A percentile compares a stretch with the other conserved stretches of the same genome.
phyloP scores from a whole-genome alignment of 306 rosid genomes.

The Sicyos edulis region DNA sequence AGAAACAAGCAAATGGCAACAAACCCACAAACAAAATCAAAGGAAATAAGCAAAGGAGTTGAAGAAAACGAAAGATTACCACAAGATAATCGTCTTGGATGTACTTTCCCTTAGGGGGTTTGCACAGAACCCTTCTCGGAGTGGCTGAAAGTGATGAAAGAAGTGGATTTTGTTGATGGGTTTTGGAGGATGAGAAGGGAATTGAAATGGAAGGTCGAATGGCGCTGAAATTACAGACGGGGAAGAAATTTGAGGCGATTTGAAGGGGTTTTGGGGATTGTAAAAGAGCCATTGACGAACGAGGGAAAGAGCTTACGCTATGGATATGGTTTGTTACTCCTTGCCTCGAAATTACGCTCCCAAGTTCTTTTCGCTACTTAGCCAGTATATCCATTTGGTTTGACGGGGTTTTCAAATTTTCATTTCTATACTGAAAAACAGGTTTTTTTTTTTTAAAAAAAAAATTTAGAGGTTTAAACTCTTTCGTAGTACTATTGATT shows the following conservation, averaged over 20 bases:
- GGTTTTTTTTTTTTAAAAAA: no score
- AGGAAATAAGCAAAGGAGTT: not conserved
- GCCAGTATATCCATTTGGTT: not conserved
- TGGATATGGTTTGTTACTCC: constrained; percentile 5
- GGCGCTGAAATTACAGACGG: constrained; percentile 27
- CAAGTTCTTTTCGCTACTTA: not conserved
- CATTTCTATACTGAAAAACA: no score
- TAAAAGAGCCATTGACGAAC: constrained; percentile 41
- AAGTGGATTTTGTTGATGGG: constrained; percentile 44
- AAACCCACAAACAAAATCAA: not conserved
- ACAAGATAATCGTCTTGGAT: constrained; percentile 76
- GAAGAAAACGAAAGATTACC: constrained; percentile 30
- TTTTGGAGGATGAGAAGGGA: constrained; percentile 28
- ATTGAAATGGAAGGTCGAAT: constrained; percentile 29
- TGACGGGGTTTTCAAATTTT: not conserved
- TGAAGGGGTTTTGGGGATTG: constrained; percentile 28
- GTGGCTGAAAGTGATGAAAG: constrained; percentile 44
- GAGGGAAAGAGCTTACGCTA: not conserved
- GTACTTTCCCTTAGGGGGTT: constrained; percentile 61
- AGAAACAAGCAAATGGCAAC: not conserved
- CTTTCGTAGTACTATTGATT: no score
- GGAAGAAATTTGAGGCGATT: constrained; percentile 23
- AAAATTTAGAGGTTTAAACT: no score
- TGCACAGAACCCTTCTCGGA: constrained; percentile 52
- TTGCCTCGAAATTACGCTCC: no score